These are phyloP conservation scores for Whalleya microplaca DNA, from an alignment of 2,329 filamentous ascomycete genomes.

Conservation along the genomic window DNA sequence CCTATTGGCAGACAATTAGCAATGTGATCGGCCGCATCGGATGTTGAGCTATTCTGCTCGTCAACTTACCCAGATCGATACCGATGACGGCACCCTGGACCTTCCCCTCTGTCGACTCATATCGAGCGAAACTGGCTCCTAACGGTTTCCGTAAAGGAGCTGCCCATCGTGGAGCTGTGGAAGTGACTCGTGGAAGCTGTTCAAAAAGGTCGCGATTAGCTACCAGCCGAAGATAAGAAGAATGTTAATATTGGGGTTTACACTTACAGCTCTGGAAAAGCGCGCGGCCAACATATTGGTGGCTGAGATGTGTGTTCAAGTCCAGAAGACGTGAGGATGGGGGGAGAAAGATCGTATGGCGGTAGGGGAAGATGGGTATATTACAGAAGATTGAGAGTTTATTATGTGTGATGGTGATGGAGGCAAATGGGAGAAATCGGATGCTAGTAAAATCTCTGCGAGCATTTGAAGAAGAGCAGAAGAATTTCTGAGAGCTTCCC, in stretches of 20 bases:
- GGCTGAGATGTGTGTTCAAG: conserved; percentile 35
- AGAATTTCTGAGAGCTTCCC: conserved; percentile 37
- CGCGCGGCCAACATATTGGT: conserved; percentile 73
- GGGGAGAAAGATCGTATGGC: conserved; percentile 36
- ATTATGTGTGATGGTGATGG: conserved; percentile 23
- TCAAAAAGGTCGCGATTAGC: conserved; percentile 17
- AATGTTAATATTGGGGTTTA: conserved; percentile 7
- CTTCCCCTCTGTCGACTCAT: conserved; percentile 81
- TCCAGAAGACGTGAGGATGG: conserved; percentile 37
- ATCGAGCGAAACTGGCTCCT: conserved; percentile 74
- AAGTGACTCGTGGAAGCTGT: conserved; percentile 78
- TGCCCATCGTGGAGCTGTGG: conserved; percentile 69
- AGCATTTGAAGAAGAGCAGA: conserved; percentile 27
- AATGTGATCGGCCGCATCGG: neutral
- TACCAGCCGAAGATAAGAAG: conserved; percentile 21
- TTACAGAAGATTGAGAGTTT: conserved; percentile 32
- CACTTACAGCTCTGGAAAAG: conserved; percentile 76
- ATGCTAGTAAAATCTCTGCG: conserved; percentile 30
- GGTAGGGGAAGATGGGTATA: conserved; percentile 39
- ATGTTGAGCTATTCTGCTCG: neutral
- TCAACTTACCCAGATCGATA: conserved; percentile 85
- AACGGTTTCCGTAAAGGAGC: conserved; percentile 71
- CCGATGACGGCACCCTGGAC: conserved; percentile 95
- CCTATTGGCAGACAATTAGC: conserved; percentile 45
- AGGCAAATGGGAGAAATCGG: conserved; percentile 23